These are phyloP conservation scores for Strobilomyces confusus DNA, from an alignment of 768 basidiomycete species.

Conservation along the genomic window DNA sequence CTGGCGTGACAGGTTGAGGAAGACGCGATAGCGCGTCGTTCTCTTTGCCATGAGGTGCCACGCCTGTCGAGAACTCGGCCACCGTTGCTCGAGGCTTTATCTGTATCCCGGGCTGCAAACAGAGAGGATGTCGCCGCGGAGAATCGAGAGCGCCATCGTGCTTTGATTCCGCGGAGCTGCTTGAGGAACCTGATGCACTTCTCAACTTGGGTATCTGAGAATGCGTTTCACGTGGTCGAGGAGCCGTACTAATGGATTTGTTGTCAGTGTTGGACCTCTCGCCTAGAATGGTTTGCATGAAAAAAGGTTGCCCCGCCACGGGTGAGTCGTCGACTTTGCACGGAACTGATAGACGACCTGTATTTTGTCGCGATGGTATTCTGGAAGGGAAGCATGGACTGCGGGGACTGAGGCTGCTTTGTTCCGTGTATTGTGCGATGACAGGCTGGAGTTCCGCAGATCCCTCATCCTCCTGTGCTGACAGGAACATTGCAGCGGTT, in stretches of 20 bases:
- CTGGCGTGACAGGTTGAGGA: conserved; percentile 42
- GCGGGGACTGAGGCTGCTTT: conserved; percentile 36
- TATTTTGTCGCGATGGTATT: conserved; percentile 32
- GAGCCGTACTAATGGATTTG: not conserved
- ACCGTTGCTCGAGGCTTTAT: not conserved
- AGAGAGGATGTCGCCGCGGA: not conserved
- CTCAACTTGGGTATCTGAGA: conserved; percentile 32
- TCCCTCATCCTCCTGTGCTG: conserved; percentile 2
- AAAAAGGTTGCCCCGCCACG: not conserved
- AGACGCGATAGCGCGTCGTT: conserved; percentile 25
- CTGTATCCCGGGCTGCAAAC: conserved; percentile 4
- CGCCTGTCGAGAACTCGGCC: not conserved
- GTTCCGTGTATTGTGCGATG: conserved; percentile 12
- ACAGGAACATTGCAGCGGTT: not conserved
- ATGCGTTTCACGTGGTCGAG: conserved; percentile 11
- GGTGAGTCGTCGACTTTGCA: conserved; percentile 1
- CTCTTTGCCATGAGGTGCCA: conserved; percentile 17
- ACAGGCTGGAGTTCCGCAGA: not conserved
- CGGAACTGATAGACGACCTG: conserved; percentile 9
- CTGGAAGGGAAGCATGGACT: conserved; percentile 39
- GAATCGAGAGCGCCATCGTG: conserved; percentile 1
- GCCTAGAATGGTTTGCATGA: conserved; percentile 1
- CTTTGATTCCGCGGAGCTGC: conserved; percentile 17
- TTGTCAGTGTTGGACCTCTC: conserved; percentile 17
- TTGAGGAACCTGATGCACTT: conserved; percentile 25